phyloP scores from a whole-genome alignment of 2,329 filamentous ascomycete species.

The Pseudopyrenochaeta lycopersici region DNA sequence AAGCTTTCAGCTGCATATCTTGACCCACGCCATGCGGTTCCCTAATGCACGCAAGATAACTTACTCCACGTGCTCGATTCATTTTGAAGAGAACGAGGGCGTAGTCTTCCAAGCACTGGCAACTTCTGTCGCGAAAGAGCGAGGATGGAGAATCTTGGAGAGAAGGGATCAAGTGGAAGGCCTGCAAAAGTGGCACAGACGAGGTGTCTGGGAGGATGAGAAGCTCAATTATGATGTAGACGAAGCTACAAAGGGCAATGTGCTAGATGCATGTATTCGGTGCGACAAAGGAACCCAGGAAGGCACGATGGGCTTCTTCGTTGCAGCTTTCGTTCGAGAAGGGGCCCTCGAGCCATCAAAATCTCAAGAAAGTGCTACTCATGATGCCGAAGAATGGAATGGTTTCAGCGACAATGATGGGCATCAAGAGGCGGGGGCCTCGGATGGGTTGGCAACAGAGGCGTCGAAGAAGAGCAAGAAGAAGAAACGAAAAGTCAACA shows the following conservation, averaged over 20 bases:
- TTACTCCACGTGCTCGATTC: conserved; percentile 93
- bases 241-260: conserved; percentile 28
- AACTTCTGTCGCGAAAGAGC: conserved; percentile 70
- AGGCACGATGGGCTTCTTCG: conserved; percentile 95
- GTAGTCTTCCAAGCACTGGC: conserved; percentile 78
- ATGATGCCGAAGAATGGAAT: conserved; percentile 52
- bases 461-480: conserved; percentile 21
- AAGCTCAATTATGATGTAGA: conserved; percentile 53
- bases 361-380: conserved; percentile 1
- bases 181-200: conserved; percentile 77
- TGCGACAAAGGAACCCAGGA: conserved; percentile 82
- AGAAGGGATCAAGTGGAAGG: conserved; percentile 79
- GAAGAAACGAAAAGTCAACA: conserved; percentile 29
- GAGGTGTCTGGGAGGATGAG: conserved; percentile 55
- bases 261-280: conserved; percentile 80
- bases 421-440: conserved; percentile 2
- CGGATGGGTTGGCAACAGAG: neutral
- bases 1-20: conserved; percentile 80
- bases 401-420: conserved; percentile 53
- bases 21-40: conserved; percentile 86
- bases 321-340: conserved; percentile 82
- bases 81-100: conserved; percentile 86
- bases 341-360: conserved; percentile 5
- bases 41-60: conserved; percentile 73
- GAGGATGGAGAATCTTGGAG: conserved; percentile 80